Evolutionary conservation across 768 basidiomycete species (phyloP), one percentile per base, ranked within the genome.

Genomic region (Lepiota venenata): DNA sequence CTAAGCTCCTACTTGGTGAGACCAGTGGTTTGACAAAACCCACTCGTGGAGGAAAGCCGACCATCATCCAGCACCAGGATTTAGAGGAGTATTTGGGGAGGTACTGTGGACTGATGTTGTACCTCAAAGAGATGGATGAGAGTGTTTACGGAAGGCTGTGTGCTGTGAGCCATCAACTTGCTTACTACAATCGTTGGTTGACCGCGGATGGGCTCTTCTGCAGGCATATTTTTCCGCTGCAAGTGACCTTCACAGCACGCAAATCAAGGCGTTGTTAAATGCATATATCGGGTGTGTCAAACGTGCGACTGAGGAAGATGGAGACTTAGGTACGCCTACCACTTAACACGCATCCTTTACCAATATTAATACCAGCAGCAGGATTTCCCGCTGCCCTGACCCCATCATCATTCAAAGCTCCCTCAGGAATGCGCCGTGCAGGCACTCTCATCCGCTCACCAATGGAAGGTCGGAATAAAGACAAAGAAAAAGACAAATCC

Each of bases 111-210:
- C 69, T 98, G 49, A 83, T 98, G 69, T 75, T 98, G 15, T 98
- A 96, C 65, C 71, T 98, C 53, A 95, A 93, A 66, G 96, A 98
- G 74, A 96, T 98, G 91, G 94, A 97, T 56, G 92, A 97, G 66
- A 72, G 70, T 51, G 70, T 89, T 20, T 98, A 98, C 66, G 88
- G 85, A 40, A 92, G 90, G 64, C 71, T 98, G 27, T 98, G 94
- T 64, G 92, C 88, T 38, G 59, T 60, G 46, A 37, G 96, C 96
- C 63, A 53, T 88, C 77, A 4, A n/a, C 9, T 37, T 29, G 49
- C 37, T 48, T 36, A 16, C 47, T 39, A 21, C 40, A 41, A 21
- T 52, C 45, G 21, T 29, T 52, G 49, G 49, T 29, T 62, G 22
- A 56, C 10, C n/a, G n/a, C 5, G 29, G 10, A 21, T 35, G 36